Percentiles rank a stretch among this genome's conserved stretches.
These are phyloP conservation scores for Nematocida sp. DNA, from an alignment of 371 early-diverging fungal genomes.

Conservation along the genomic window DNA sequence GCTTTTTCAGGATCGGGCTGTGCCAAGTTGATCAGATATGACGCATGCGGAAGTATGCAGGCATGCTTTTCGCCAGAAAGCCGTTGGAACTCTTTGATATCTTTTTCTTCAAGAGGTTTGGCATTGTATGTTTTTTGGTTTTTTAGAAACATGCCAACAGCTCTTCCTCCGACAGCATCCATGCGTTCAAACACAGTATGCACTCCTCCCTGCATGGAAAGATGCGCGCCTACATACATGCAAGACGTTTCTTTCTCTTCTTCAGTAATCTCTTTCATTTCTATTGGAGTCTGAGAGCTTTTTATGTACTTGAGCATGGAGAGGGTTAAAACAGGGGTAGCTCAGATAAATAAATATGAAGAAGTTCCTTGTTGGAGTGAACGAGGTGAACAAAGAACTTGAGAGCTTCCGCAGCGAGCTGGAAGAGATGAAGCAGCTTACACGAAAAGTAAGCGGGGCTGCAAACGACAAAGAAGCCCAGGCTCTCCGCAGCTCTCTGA, in stretches of 20 bases:
- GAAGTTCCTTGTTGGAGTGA: slow-evolving; percentile 51
- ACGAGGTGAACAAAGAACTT: slow-evolving; percentile 46
- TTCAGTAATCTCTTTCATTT: background rate
- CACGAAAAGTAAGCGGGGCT: slow-evolving; percentile 50
- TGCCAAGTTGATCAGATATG: slow-evolving; percentile 69
- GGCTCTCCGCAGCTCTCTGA: slow-evolving; percentile 48
- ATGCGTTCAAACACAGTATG: slow-evolving; percentile 58
- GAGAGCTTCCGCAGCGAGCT: slow-evolving; percentile 28
- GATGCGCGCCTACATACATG: slow-evolving; percentile 63
- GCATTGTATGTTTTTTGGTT: slow-evolving; percentile 56
- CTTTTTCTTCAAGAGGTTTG: slow-evolving; percentile 27
- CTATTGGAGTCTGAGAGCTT: background rate
- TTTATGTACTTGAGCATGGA: slow-evolving; percentile 6
- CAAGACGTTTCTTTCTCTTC: background rate
- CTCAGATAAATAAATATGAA: slow-evolving; percentile 48
- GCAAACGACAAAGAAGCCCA: slow-evolving; percentile 55
- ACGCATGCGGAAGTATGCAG: slow-evolving; percentile 67
- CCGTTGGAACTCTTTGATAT: slow-evolving; percentile 48
- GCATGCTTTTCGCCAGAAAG: slow-evolving; percentile 40
- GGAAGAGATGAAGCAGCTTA: slow-evolving; percentile 43
- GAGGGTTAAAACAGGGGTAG: background rate
- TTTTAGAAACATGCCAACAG: slow-evolving; percentile 64
- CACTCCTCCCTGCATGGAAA: slow-evolving; percentile 63
- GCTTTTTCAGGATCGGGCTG: slow-evolving; percentile 66
- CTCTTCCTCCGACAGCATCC: slow-evolving; percentile 48